Evolutionary conservation across 306 rosid genomes (phyloP), one percentile per base, ranked within the genome.

Genomic region (Styphnolobium japonicum): DNA sequence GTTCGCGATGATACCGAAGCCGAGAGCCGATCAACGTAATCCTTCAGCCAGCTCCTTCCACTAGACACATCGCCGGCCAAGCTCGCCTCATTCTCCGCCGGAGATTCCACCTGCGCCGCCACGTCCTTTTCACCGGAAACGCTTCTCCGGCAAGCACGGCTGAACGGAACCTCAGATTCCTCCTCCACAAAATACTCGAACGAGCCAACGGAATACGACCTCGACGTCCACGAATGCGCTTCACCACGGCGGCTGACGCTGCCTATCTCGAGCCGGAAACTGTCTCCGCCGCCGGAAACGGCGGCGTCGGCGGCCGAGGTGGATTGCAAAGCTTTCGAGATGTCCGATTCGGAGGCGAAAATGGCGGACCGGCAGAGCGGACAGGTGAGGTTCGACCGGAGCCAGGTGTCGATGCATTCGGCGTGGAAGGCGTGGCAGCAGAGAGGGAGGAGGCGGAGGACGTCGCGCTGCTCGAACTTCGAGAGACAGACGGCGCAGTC

Each of bases 341-440:
- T 43, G 25, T 92, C 97, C 4, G 91, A 65, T 5, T 89, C 96
- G 1, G 92, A 87, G 4, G 80, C 80, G 1, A 34, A 42, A 2
- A 92, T 88, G 0, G 90, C 64, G 33, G 97, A 90, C 15, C 97
- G 96, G 56, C 97, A 90, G 11, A 92, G 90, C 9, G 97, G 97
- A 71, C 97, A 92, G 0, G 92, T 86, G 73, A 83, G 89, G 62
- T 86, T 91, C 10, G 96, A 85, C 0, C 34, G 83, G 4, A 92
- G 93, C 97, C 97, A 92, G 3, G 76, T 52, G 76, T 92, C 97
- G 21, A 92, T 81, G 77, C 97, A 92, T 7, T 82, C 77, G 0
- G 87, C 81, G 71, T 92, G 97, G 48, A 92, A 92, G 0, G 96
- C 96, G 29, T 92, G 97, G 64, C 92, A 87, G 67, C 97, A 92